phyloP scores from a whole-genome alignment of 1,284 basidiomycete genomes.

The Boletus holoroseus region DNA sequence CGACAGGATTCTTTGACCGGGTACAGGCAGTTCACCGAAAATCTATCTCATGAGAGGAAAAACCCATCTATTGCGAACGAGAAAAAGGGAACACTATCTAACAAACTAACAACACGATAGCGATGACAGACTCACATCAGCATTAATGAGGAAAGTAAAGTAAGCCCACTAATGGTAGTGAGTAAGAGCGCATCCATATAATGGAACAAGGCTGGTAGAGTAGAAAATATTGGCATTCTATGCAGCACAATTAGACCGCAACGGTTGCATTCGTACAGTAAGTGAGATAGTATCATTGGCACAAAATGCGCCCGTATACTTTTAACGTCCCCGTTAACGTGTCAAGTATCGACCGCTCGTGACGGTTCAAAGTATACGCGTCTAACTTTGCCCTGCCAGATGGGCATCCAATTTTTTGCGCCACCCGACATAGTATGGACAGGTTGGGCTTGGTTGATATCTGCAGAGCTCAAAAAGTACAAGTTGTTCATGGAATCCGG shows the following conservation, averaged over 20 bases:
- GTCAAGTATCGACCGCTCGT: constrained; percentile 8
- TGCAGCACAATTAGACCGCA: constrained; percentile 20
- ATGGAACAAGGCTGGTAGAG: constrained; percentile 3
- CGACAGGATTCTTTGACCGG: neutral
- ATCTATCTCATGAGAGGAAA: neutral
- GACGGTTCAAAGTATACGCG: neutral
- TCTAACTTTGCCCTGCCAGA: constrained; percentile 20
- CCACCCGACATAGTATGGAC: constrained; percentile 69
- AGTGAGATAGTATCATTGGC: constrained; percentile 4
- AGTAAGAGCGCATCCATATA: constrained; percentile 8
- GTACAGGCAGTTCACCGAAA: neutral
- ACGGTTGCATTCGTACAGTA: constrained; percentile 19
- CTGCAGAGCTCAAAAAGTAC: constrained; percentile 70
- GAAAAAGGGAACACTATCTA: neutral
- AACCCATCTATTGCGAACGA: constrained; percentile 8
- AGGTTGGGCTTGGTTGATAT: constrained; percentile 55
- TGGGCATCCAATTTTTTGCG: constrained; percentile 25
- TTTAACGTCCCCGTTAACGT: constrained; percentile 13
- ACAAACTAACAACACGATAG: constrained; percentile 5
- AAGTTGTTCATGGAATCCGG: constrained; percentile 73
- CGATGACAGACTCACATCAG: neutral
- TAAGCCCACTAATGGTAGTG: neutral
- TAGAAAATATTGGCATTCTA: constrained; percentile 19
- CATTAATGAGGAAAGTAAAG: neutral
- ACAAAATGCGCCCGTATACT: constrained; percentile 6